Evolutionary conservation across 2,329 filamentous ascomycete species (phyloP), one percentile per base, ranked within the genome.

Genomic region (Emergomyces orientalis): DNA sequence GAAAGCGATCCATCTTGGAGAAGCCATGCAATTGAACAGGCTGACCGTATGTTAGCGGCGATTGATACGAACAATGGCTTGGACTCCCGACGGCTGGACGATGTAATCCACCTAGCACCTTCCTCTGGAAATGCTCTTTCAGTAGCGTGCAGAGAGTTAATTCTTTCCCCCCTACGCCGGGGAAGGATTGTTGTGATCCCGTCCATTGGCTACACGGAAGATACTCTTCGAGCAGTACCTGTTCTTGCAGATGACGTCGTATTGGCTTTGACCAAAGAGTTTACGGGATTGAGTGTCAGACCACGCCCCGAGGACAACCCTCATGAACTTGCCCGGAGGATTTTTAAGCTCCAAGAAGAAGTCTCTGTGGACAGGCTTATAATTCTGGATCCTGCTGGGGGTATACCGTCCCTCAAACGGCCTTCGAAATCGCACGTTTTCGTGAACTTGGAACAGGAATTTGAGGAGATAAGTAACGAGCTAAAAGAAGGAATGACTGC

Each of bases 381-480:
- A 65, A 79, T 99, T 34, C 81, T 99, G 7, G 94, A 99, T 73
- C 87, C 90, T 0, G 77, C 91, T 0, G 94, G 94, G 2, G 93
- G 91, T 0, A 91, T 92, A 55, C 94, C 94, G 0, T 81, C 90
- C 64, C 73, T 82, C 69, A 76, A 81, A 72, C n/a, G 55, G 30
- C 78, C 82, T 54, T 77, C 88, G 74, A 68, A 84, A 82, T 59
- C 88, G 1, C 88, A 94, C 72, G 84, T 94, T 8, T 97, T 97
- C 71, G 84, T 99, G 71, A 99, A 99, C 69, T 82, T 99, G 63
- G 89, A 95, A 71, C 91, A 97, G 71, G 93, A 99, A 72, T 96
- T 89, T 67, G 79, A 84, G 1, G 78, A 83, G 32, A 87, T 96
- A 58, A 81, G 84, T 65, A 75, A 82, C 19, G 84, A 91, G 67